Evolutionary conservation across 139 green algal species (phyloP), one percentile per base, ranked within the genome.

Genomic region (Gonium pectorale): DNA sequence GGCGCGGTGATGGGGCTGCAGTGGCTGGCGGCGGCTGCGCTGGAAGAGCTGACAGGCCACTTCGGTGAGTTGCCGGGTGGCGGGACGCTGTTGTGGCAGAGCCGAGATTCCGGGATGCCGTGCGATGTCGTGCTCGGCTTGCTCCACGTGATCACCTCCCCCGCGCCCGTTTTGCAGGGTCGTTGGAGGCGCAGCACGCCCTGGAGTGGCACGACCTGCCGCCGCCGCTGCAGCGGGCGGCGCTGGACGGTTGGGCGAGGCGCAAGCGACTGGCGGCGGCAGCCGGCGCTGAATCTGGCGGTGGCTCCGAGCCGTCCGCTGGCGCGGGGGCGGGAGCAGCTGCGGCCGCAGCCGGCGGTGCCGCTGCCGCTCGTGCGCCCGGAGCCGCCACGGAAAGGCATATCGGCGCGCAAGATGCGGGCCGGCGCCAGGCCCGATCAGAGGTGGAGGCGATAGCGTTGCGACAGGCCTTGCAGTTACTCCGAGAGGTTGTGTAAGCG

Each of bases 161-260:
- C 46, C 15, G 15, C 11, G 15, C 46, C 46, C 46, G 11, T 11
- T 54, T 54, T 54, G 5, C 52, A 80, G 72, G 24, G 26, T 52
- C 72, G 5, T 35, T 15, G 51, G 74, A 70, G 15, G 74, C 29
- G 1, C 27, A 24, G 38, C 6, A 49, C 27, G 27, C 9, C 3
- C 27, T 29, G 7, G 74, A 81, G 56, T 81, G 74, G 74, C 8
- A 43, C 1, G 56, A 56, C 5, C 74, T 81, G 74, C 74, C 74
- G 38, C 38, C 40, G 26, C 5, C 6, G 27, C 27, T 59, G 56
- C 74, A 70, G 74, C 74, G 56, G 38, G 74, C 38, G 27, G 38
- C 40, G 15, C 54, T 44, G 38, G 74, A 81, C 13, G 26, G 27
- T 40, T 81, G 74, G 74, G 56, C 56, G 22, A 37, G 70, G 46